Evolutionary conservation across 768 basidiomycete genomes (phyloP).

Genomic region (Mycena chlorophos): DNA sequence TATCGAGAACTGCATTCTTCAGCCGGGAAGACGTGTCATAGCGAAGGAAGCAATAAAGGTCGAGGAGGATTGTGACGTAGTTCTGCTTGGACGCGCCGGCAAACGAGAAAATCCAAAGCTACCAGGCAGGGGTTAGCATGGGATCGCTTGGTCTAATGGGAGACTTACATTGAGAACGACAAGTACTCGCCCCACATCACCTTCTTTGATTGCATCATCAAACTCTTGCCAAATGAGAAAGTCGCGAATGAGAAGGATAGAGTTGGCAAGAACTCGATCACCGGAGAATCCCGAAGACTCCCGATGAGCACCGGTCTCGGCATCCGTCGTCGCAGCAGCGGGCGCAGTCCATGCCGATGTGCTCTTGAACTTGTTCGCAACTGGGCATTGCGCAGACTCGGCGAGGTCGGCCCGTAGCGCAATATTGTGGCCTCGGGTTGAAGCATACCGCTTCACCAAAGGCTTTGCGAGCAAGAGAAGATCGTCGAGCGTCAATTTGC

Average conservation of each 20-base stretch:
- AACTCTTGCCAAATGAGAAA: conserved; percentile 25
- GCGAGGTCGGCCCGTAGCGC: too few relatives aligned
- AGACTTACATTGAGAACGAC: conserved; percentile 30
- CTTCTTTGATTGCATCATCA: conserved; percentile 27
- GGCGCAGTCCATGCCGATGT: too few relatives aligned
- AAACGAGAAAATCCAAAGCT: conserved; percentile 29
- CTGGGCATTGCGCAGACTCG: too few relatives aligned
- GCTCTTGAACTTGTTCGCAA: too few relatives aligned
- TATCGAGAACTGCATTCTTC: conserved; percentile 21
- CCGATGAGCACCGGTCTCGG: too few relatives aligned
- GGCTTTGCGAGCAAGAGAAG: too few relatives aligned
- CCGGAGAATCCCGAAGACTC: conserved; percentile 19
- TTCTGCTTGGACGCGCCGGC: conserved; percentile 25
- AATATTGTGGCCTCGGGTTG: too few relatives aligned
- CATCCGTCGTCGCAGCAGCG: too few relatives aligned
- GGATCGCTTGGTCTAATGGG: neutral
- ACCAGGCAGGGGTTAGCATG: neutral
- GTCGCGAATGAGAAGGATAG: conserved; percentile 24
- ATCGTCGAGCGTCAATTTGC: too few relatives aligned
- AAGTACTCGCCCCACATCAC: conserved; percentile 30
- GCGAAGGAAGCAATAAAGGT: conserved; percentile 24
- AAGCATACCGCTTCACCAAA: too few relatives aligned
- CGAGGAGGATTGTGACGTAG: conserved; percentile 26
- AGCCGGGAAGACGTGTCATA: conserved; percentile 26
- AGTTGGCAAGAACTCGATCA: conserved; percentile 26